These are phyloP conservation scores for Colletotrichum incanum DNA, from an alignment of 2,329 filamentous ascomycete species.

Conservation along the genomic window DNA sequence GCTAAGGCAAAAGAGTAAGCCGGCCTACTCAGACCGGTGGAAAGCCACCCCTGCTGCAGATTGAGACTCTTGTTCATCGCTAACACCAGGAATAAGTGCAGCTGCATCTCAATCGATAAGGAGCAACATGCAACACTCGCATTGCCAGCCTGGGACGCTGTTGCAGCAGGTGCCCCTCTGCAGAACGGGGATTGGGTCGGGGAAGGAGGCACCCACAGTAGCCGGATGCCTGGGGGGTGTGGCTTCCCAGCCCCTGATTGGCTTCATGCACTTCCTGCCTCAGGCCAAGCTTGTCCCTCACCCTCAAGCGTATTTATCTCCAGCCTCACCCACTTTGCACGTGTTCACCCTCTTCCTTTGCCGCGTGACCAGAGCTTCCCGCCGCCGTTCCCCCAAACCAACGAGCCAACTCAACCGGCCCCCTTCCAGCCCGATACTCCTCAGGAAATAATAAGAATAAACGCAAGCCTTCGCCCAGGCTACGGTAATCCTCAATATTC, in stretches of 20 bases:
- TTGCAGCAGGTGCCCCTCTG: slow-evolving; percentile 40
- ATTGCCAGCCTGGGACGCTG: slow-evolving; percentile 17
- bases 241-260: slow-evolving; percentile 39
- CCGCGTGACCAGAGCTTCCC: slow-evolving; percentile 55
- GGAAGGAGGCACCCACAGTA: slow-evolving; percentile 35
- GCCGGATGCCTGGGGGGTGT: slow-evolving; percentile 27
- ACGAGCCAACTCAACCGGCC: slow-evolving; percentile 35
- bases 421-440: slow-evolving; percentile 7
- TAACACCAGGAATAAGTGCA: neutral
- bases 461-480: slow-evolving; percentile 29
- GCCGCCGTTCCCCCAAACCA: slow-evolving; percentile 36
- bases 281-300: slow-evolving; percentile 33
- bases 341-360: slow-evolving; percentile 56
- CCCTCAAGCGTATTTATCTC: slow-evolving; percentile 52
- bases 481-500: slow-evolving; percentile 23
- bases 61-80: slow-evolving; percentile 10
- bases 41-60: slow-evolving; percentile 24
- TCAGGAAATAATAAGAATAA: slow-evolving; percentile 38
- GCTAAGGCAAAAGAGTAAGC: slow-evolving; percentile 13
- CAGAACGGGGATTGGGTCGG: slow-evolving; percentile 40
- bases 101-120: slow-evolving; percentile 21
- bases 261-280: slow-evolving; percentile 30
- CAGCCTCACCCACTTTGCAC: slow-evolving; percentile 57
- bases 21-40: slow-evolving; percentile 25
- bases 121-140: slow-evolving; percentile 29